Base-by-base conservation (phyloP, 75 land plant genomes). In the Isoetes taiwanensis region DNA sequence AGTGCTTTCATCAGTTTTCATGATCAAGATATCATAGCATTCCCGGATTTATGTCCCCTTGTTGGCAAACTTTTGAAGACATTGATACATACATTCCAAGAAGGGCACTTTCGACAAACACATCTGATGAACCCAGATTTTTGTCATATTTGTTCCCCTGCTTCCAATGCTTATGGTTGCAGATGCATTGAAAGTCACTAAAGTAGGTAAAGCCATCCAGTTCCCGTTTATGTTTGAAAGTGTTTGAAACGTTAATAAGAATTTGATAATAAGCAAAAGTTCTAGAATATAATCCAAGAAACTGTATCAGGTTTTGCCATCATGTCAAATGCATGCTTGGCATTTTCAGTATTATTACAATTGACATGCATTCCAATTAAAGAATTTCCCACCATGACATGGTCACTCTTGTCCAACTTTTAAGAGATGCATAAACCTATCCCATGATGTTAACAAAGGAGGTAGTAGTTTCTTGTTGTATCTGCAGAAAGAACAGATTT, bases 161-260 rank as follows among this genome's bases (percentile, higher is more conserved):
- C 2, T 9, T 9, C 19, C 46, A 43, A 43, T 20, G 24, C 56
- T 62, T 72, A 23, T 76, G 50, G 8, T 42, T 65, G 24, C 66
- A 72, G 9, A 67, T n/a, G n/a, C n/a, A n/a, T n/a, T 69, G 12
- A 76, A 60, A 0, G 82, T 68, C 30, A 62, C 62, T 0, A 63
- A 40, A 32, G 72, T 67, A 2, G 76, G 73, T 56, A 4, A 71
- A 35, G 12, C 54, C 74, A 1, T 29, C 37, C 32, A n/a, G 32
- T 39, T 58, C 3, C 12, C 12, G 55, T 52, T 52, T 31, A 2
- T 5, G 14, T 37, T 9, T 37, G 14, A 9, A 37, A 14, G 9
- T 37, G 9, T 37, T 9, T 9, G 39, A 14, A 9, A 37, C 39
- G 39, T 9, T 37, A 14, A 37, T 9, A 11, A 28, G 27, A n/a